phyloP scores from a whole-genome alignment of 805 yeast genomes.

The Clavispora asparagi region DNA sequence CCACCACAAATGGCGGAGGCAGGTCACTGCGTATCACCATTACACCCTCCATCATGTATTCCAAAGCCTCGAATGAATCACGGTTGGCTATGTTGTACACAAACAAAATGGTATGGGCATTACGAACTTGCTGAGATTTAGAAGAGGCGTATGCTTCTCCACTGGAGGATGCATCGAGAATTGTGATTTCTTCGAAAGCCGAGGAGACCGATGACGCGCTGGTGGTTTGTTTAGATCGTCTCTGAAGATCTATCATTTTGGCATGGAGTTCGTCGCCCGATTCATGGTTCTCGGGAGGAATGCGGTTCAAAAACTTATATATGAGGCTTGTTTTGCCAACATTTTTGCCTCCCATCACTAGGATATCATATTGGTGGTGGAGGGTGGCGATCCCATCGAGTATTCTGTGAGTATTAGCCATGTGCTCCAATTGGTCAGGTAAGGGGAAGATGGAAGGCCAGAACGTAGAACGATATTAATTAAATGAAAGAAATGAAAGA shows the following conservation, averaged over 20 bases:
- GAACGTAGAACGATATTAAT: background rate
- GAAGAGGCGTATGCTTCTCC: slow-evolving; percentile 24
- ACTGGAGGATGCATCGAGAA: slow-evolving; percentile 25
- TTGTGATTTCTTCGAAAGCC: slow-evolving; percentile 20
- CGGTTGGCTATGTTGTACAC: slow-evolving; percentile 25
- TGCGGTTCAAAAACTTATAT: slow-evolving; percentile 8
- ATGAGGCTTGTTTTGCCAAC: slow-evolving; percentile 14
- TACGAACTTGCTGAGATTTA: slow-evolving; percentile 22
- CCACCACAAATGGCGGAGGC: slow-evolving; percentile 27
- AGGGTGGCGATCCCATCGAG: slow-evolving; percentile 10
- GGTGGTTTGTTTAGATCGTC: slow-evolving; percentile 6
- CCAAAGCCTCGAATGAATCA: slow-evolving; percentile 24
- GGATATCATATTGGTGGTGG: slow-evolving; percentile 10
- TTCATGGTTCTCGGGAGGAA: background rate
- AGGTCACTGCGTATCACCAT: slow-evolving; percentile 14
- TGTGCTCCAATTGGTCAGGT: background rate
- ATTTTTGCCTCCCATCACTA: slow-evolving; percentile 12
- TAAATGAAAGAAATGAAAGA: background rate
- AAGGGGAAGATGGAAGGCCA: background rate
- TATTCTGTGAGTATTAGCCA: background rate
- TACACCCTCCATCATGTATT: slow-evolving; percentile 24
- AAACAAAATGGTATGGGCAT: slow-evolving; percentile 25
- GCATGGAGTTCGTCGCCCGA: background rate
- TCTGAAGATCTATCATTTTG: background rate
- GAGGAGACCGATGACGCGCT: slow-evolving; percentile 5